Conservation (phyloP, 306 rosid species). For the Pachyrhizus erosus region DNA sequence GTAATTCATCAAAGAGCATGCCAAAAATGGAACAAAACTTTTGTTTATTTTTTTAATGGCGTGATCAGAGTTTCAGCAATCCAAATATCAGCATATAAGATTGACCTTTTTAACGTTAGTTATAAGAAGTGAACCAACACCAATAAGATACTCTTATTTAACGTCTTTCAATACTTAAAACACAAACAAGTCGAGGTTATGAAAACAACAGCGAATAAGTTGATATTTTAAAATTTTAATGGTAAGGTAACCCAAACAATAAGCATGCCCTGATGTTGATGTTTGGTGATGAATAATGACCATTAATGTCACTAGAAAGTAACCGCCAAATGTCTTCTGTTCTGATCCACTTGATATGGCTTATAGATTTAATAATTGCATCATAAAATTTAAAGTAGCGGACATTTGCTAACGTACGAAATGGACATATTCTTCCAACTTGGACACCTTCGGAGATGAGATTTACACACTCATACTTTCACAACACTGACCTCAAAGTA, state of each 20-base stretch:
- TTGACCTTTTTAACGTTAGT: slow-evolving; percentile 32
- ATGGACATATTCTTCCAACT: slow-evolving; percentile 49
- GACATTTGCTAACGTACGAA: slow-evolving; percentile 51
- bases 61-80: slow-evolving; percentile 1
- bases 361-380: slow-evolving; percentile 38
- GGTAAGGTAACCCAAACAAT: slow-evolving; percentile 42
- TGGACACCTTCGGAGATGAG: slow-evolving; percentile 47
- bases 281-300: slow-evolving; percentile 30
- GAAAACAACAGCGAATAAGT: neutral
- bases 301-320: slow-evolving; percentile 40
- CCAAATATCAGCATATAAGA: slow-evolving; percentile 37
- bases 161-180: slow-evolving; percentile 32
- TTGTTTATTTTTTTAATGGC: neutral
- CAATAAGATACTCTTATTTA: slow-evolving; percentile 46
- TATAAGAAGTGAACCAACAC: slow-evolving; percentile 39
- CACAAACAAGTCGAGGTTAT: slow-evolving; percentile 41
- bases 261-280: slow-evolving; percentile 45
- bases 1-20: slow-evolving; percentile 4
- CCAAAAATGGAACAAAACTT: neutral
- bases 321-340: slow-evolving; percentile 36
- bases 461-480: slow-evolving; percentile 21
- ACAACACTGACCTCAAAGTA: slow-evolving; percentile 41
- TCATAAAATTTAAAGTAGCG: neutral
- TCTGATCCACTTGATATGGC: slow-evolving; percentile 43
- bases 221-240: neutral